These are phyloP conservation scores for Gelatoporia subvermispora DNA, from an alignment of 768 basidiomycete species.

Conservation along the genomic window DNA sequence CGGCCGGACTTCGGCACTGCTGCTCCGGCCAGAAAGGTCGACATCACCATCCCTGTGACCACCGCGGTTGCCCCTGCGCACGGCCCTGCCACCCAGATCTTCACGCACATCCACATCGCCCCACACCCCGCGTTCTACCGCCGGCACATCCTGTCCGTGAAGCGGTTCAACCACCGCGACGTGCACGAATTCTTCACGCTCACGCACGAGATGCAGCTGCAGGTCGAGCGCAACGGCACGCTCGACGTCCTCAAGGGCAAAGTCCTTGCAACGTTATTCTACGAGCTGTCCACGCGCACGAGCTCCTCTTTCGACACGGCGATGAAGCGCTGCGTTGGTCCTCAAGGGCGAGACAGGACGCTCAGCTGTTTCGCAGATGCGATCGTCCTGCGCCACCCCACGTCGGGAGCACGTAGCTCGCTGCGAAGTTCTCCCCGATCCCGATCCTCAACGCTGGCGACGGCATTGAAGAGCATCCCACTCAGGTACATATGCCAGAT, in stretches of 20 bases:
- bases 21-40: background rate
- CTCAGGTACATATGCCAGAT: slow-evolving; percentile 53
- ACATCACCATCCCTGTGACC: background rate
- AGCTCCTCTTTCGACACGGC: slow-evolving; percentile 96
- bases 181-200: slow-evolving; percentile 91
- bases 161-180: slow-evolving; percentile 86
- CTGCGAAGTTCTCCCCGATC: slow-evolving; percentile 94
- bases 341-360: slow-evolving; percentile 93
- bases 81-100: slow-evolving; percentile 33
- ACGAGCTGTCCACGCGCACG: slow-evolving; percentile 95
- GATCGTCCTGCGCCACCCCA: slow-evolving; percentile 90
- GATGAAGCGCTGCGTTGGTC: slow-evolving; percentile 98
- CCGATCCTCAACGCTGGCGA: slow-evolving; percentile 97
- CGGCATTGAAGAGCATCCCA: slow-evolving; percentile 95
- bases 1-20: slow-evolving; percentile 13
- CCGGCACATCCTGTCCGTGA: slow-evolving; percentile 90
- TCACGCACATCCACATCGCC: slow-evolving; percentile 46
- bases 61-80: slow-evolving; percentile 17
- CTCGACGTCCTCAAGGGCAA: slow-evolving; percentile 89
- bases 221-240: slow-evolving; percentile 86
- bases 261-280: slow-evolving; percentile 89
- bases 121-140: slow-evolving; percentile 88
- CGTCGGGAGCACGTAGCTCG: slow-evolving; percentile 87
- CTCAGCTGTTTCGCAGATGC: slow-evolving; percentile 94
- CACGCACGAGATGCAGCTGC: slow-evolving; percentile 94